Evolutionary conservation across 805 yeast genomes (phyloP).

Genomic region (Candida silvicultrix): DNA sequence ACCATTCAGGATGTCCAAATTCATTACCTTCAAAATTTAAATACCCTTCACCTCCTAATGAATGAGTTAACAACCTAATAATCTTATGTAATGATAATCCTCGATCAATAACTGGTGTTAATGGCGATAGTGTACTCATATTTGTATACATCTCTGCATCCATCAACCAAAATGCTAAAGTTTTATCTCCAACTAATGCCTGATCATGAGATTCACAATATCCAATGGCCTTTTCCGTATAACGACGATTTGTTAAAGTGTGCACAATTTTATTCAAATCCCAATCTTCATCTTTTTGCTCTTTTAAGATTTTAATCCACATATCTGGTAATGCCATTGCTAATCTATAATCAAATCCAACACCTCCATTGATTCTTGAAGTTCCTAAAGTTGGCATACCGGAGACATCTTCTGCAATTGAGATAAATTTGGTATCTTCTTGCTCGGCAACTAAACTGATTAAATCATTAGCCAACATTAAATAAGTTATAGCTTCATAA

Average conservation of each 20-base stretch:
- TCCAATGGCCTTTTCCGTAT: conserved; percentile 82
- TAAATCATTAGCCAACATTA: conserved; percentile 86
- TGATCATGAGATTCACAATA: conserved; percentile 97
- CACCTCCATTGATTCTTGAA: conserved; percentile 71
- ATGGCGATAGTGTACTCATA: conserved; percentile 72
- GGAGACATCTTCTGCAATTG: conserved; percentile 94
- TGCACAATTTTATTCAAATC: conserved; percentile 73
- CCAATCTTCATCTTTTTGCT: conserved; percentile 84
- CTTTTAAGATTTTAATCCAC: conserved; percentile 96
- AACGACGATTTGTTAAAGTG: conserved; percentile 82
- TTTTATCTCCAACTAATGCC: conserved; percentile 95
- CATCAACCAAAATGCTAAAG: conserved; percentile 97
- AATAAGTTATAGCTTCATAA: conserved; percentile 76
- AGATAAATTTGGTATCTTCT: conserved; percentile 46
- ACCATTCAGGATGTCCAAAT: conserved; percentile 99
- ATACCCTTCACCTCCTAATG: conserved; percentile 96
- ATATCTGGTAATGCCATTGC: conserved; percentile 98
- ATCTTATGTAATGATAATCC: conserved; percentile 88
- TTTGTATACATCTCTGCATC: conserved; percentile 97
- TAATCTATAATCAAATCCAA: conserved; percentile 87
- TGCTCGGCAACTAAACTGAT: conserved; percentile 44
- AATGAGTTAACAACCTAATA: conserved; percentile 80
- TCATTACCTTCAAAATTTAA: conserved; percentile 96
- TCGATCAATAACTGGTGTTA: conserved; percentile 77
- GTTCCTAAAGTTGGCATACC: conserved; percentile 95